Evolutionary conservation across 371 early-diverging fungal genomes (phyloP), one percentile per base, ranked within the genome.

Genomic region (Mucor piriformis): DNA sequence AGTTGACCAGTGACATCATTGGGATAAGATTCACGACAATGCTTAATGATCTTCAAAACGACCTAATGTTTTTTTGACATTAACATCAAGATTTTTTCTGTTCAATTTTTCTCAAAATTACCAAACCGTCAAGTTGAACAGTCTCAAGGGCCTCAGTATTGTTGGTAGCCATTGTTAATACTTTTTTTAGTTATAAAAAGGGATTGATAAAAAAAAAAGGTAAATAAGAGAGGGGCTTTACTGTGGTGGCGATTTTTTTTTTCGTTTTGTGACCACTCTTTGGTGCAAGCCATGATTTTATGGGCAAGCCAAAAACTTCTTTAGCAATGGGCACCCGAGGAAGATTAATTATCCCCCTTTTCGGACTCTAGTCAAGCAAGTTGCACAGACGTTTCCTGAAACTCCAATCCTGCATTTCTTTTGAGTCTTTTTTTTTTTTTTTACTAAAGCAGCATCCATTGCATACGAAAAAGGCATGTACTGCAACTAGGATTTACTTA

Each of bases 31-130:
- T 93, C 94, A 54, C 92, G 87, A 75, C 93, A 89, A 79, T 97
- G 97, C 84, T 98, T 97, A 71, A 93, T 86, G 76, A 98, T 96
- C 83, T 97, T 95, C 58, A 97, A 81, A 32, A 95, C 88, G 60
- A 89, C 93, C 89, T 88, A 70, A n/a, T n/a, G n/a, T n/a, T n/a
- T n/a, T n/a, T n/a, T n/a, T n/a, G n/a, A n/a, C n/a, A n/a, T n/a
- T n/a, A n/a, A n/a, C n/a, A n/a, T 29, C 29, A 8, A 29, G 37
- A 37, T 13, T 37, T 37, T 12, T 42, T 48, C n/a, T n/a, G n/a
- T n/a, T n/a, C n/a, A n/a, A n/a, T n/a, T n/a, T n/a, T n/a, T n/a
- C n/a, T n/a, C n/a, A n/a, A n/a, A n/a, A n/a, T 67, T 67, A 68
- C 68, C 63, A 68, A 64, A 42, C 68, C 68, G 54, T 68, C 68